Base-by-base conservation (phyloP, 768 basidiomycete species). In the Hortiboletus campestris region DNA sequence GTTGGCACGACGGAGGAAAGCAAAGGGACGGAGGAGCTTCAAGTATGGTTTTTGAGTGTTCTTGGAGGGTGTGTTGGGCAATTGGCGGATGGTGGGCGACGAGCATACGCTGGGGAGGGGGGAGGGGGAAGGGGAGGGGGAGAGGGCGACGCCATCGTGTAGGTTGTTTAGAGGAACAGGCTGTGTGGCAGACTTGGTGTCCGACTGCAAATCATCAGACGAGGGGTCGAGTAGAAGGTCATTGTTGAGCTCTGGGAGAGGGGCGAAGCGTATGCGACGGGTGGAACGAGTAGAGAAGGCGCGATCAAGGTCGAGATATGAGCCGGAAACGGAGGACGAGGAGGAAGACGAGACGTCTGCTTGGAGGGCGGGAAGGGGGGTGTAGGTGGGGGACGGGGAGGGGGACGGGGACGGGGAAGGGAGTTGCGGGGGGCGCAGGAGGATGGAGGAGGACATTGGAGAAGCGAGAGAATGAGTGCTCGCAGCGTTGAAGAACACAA, bases 181-280 rank as follows among this genome's bases (percentile, higher is more conserved):
- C 19, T 57, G 57, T 0, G 39, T 31, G n/a, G 42, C 16, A 36
- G 46, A 22, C 41, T 60, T 64, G 22, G 48, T 9, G 14, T 41
- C 49, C 40, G 69, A 57, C 39, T 67, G 69, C 44, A 58, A 55
- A 19, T 78, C 76, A 48, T 72, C 71, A 22, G 67, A 70, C 56
- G 75, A 66, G 12, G 17, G 19, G 29, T 40, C 53, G 22, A 46
- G n/a, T 0, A 41, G 25, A 60, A 75, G 59, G 57, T 80, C 78
- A 48, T 82, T 78, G 22, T 82, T 77, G 2, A 89, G 88, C 62
- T 89, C 87, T 1, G 93, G 93, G 17, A 94, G 80, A 1, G 93
- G 93, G 0, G 93, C 92, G 59, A 94, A 94, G 57, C 89, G 83
- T 56, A 94, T 93, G 35, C 62, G 69, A 28, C 67, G 71, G 11